Percentiles rank a stretch among this genome's conserved stretches.
These are phyloP conservation scores for Penicillium crustosum DNA, from an alignment of 2,329 filamentous ascomycete species.

Conservation along the genomic window DNA sequence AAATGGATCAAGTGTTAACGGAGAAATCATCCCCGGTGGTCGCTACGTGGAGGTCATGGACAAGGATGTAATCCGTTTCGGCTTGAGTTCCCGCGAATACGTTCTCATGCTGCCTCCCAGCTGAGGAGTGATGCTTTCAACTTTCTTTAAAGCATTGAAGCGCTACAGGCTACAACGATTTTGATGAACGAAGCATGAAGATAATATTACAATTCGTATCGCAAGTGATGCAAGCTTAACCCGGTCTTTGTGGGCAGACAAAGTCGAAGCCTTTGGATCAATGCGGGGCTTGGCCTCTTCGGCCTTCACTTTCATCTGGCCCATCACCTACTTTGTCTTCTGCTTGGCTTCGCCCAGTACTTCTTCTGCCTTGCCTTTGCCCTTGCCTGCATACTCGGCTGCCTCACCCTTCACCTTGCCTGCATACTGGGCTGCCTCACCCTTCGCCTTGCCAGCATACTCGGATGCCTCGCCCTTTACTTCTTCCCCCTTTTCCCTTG, in stretches of 20 bases:
- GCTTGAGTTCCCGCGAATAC: conserved; percentile 85
- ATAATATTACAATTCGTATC: conserved; percentile 8
- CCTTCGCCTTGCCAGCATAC: conserved; percentile 35
- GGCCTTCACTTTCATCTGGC: conserved; percentile 29
- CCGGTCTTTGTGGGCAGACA: not conserved
- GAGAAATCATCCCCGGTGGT: conserved; percentile 68
- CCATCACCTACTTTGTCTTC: conserved; percentile 28
- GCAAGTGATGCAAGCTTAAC: conserved; percentile 3
- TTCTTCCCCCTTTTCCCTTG: conserved; percentile 45
- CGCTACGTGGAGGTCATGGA: conserved; percentile 83
- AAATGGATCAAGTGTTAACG: conserved; percentile 85
- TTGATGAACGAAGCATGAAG: not conserved
- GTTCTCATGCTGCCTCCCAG: conserved; percentile 76
- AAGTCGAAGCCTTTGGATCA: not conserved
- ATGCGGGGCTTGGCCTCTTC: conserved; percentile 23
- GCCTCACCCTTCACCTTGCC: conserved; percentile 43
- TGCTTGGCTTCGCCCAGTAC: conserved; percentile 29
- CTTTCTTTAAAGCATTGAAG: not conserved
- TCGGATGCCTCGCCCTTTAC: conserved; percentile 33
- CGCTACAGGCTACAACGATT: not conserved
- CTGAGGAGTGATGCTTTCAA: conserved; percentile 1
- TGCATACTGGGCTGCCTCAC: conserved; percentile 26
- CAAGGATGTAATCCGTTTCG: conserved; percentile 87
- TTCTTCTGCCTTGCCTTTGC: conserved; percentile 39
- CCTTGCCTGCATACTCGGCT: conserved; percentile 29